phyloP scores from a whole-genome alignment of 208 protist genomes.

The Lotmaria passim region DNA sequence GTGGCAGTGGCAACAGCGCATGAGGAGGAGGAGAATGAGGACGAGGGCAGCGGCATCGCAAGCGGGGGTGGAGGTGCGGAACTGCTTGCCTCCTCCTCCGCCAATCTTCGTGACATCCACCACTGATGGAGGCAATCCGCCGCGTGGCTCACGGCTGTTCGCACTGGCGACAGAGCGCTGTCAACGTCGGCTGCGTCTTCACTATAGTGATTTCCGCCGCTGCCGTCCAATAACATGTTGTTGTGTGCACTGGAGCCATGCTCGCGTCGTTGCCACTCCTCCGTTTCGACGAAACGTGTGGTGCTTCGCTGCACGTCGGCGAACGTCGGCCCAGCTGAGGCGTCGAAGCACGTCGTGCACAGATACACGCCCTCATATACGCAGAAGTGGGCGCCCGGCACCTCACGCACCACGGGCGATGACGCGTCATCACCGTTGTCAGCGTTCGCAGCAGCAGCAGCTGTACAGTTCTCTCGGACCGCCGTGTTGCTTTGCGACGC shows the following conservation, averaged over 20 bases:
- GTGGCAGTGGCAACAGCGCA: neutral
- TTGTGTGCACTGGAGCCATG: neutral
- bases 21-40: neutral
- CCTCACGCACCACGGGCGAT: neutral
- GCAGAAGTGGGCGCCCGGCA: constrained; percentile 11
- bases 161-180: constrained; percentile 5
- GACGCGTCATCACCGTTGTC: neutral
- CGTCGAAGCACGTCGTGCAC: constrained; percentile 22
- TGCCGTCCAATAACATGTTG: constrained; percentile 1
- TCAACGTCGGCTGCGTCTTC: too few species aligned
- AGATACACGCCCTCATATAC: constrained; percentile 26
- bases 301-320: neutral
- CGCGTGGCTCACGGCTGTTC: neutral
- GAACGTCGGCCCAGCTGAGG: too few species aligned
- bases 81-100: neutral
- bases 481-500: too few species aligned
- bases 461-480: too few species aligned
- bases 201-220: neutral
- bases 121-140: constrained; percentile 10
- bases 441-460: neutral
- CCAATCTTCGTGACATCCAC: constrained; percentile 17
- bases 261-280: constrained; percentile 13
- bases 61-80: neutral
- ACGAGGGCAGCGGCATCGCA: neutral
- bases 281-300: neutral